These are phyloP conservation scores for Pulveroboletus sp. DNA, from an alignment of 768 basidiomycete genomes.

Conservation along the genomic window DNA sequence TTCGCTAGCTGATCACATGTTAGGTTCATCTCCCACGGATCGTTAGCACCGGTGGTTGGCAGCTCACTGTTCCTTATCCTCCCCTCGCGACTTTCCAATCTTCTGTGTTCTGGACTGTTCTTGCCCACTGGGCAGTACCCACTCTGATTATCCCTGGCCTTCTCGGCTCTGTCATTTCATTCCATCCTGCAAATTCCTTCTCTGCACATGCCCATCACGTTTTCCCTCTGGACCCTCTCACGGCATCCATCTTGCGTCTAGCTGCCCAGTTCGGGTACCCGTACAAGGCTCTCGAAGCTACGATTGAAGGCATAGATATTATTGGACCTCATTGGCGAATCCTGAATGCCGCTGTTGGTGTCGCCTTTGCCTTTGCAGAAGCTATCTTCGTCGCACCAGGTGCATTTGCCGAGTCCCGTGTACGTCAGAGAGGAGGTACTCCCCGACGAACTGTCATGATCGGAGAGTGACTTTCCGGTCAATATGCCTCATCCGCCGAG, in stretches of 20 bases:
- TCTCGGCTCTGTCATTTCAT: conserved; percentile 57
- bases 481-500: not conserved
- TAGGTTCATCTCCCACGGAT: conserved; percentile 17
- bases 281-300: conserved; percentile 27
- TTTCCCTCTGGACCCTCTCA: conserved; percentile 52
- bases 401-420: conserved; percentile 30
- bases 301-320: conserved; percentile 43
- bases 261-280: conserved; percentile 60
- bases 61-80: conserved; percentile 42
- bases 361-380: conserved; percentile 67
- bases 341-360: conserved; percentile 47
- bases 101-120: conserved; percentile 45
- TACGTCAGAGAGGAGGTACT: conserved; percentile 19
- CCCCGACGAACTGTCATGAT: conserved; percentile 17
- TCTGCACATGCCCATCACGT: conserved; percentile 20
- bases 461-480: conserved; percentile 17
- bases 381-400: conserved; percentile 48
- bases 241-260: conserved; percentile 59
- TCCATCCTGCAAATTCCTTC: conserved; percentile 41
- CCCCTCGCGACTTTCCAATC: conserved; percentile 43
- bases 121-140: conserved; percentile 62
- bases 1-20: conserved; percentile 2
- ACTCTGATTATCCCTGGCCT: conserved; percentile 54
- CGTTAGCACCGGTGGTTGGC: conserved; percentile 3
- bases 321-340: conserved; percentile 54